phyloP scores from a whole-genome alignment of 306 rosid genomes.

The Malus domestica region DNA sequence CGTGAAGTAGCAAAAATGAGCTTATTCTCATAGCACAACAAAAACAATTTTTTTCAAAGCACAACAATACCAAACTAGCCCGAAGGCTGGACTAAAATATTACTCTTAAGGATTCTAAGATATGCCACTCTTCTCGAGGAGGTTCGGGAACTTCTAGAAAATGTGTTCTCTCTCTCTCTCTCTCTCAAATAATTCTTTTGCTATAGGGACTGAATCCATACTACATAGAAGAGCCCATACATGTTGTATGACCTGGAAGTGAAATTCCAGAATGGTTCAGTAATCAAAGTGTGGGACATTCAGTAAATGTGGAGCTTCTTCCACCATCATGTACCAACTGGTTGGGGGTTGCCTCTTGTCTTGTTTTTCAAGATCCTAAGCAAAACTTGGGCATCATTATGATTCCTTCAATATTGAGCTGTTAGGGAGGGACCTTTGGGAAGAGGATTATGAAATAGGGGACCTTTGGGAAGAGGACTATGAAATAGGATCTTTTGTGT shows the following conservation, averaged over 20 bases:
- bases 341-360: neutral
- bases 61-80: too few species aligned
- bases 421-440: too few species aligned
- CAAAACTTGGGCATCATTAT: neutral
- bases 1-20: too few species aligned
- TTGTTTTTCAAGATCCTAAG: neutral
- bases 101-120: neutral
- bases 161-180: neutral
- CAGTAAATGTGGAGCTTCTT: neutral
- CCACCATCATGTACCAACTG: neutral
- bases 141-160: too few species aligned
- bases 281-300: neutral
- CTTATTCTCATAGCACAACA: too few species aligned
- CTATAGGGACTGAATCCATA: neutral
- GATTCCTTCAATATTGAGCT: too few species aligned
- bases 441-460: too few species aligned
- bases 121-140: neutral
- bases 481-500: too few species aligned
- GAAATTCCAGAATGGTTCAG: conserved; percentile 5
- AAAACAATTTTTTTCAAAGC: too few species aligned
- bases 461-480: too few species aligned
- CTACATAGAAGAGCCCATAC: neutral
- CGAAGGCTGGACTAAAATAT: neutral
- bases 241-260: neutral
- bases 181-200: neutral